These are phyloP conservation scores for Erysimum cheiri DNA, from an alignment of 441 rosid genomes.

Conservation along the genomic window DNA sequence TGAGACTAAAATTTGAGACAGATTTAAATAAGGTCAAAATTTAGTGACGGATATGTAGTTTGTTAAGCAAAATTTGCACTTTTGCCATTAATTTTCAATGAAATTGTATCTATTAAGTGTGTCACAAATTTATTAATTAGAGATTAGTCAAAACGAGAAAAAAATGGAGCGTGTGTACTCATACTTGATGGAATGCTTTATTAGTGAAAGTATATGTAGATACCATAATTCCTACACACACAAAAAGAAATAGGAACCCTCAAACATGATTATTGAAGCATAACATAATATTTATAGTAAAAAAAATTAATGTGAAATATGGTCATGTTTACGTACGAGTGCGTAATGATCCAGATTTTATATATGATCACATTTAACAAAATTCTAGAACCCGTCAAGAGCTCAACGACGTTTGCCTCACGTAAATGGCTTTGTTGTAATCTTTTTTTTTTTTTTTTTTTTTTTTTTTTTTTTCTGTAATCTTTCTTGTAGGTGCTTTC, in stretches of 20 bases:
- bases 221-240: background rate
- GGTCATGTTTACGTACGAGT: background rate
- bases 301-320: background rate
- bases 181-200: background rate
- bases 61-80: background rate
- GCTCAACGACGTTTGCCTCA: no score
- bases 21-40: background rate
- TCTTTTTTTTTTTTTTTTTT: no score
- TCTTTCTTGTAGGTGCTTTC: no score
- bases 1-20: background rate
- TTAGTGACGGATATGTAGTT: background rate
- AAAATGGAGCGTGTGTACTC: background rate
- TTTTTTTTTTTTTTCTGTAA: no score
- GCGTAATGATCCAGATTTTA: no score
- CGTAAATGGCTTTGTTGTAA: no score
- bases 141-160: background rate
- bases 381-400: no score
- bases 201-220: background rate
- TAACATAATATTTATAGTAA: background rate
- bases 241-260: background rate
- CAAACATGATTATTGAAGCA: slow-evolving; percentile 6
- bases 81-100: background rate
- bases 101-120: background rate
- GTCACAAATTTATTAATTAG: background rate
- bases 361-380: no score